Evolutionary conservation across 139 green algal genomes (phyloP).

Genomic region (Picochlorum sp.): DNA sequence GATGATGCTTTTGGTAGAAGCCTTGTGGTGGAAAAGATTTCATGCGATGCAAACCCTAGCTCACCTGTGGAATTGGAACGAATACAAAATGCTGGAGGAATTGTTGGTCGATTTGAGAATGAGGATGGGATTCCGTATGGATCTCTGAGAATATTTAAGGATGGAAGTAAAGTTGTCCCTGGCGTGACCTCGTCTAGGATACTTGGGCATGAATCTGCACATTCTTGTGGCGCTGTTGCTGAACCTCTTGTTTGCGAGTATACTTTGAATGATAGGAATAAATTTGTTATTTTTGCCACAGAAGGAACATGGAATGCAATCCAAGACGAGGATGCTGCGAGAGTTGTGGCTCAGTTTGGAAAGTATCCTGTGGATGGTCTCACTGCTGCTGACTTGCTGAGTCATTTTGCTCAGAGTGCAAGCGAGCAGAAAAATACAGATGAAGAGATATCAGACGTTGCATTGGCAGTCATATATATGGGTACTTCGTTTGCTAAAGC

Average conservation of each 20-base stretch:
- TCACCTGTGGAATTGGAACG: conserved; percentile 24
- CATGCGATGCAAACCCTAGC: conserved; percentile 41
- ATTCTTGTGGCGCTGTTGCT: conserved; percentile 16
- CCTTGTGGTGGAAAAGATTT: conserved; percentile 30
- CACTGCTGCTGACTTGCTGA: conserved; percentile 30
- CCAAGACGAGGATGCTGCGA: conserved; percentile 25
- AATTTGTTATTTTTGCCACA: conserved; percentile 57
- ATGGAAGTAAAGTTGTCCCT: conserved; percentile 12
- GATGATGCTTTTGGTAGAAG: not conserved
- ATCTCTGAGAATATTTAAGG: conserved; percentile 18
- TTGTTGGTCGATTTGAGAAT: conserved; percentile 19
- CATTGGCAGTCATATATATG: conserved; percentile 21
- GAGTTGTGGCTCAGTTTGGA: conserved; percentile 31
- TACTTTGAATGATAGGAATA: conserved; percentile 20
- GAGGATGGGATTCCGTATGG: conserved; percentile 12
- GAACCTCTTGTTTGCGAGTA: conserved; percentile 15
- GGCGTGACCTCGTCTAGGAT: conserved; percentile 41
- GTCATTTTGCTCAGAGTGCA: conserved; percentile 36
- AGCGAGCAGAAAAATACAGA: conserved; percentile 31
- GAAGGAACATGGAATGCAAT: conserved; percentile 66
- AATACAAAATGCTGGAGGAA: conserved; percentile 24
- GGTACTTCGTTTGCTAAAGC: not conserved
- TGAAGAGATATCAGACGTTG: conserved; percentile 28
- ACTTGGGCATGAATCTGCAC: conserved; percentile 38
- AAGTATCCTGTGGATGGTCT: conserved; percentile 1